Evolutionary conservation across 2,329 filamentous ascomycete genomes (phyloP).

Genomic region (Microdochium trichocladiopsis): DNA sequence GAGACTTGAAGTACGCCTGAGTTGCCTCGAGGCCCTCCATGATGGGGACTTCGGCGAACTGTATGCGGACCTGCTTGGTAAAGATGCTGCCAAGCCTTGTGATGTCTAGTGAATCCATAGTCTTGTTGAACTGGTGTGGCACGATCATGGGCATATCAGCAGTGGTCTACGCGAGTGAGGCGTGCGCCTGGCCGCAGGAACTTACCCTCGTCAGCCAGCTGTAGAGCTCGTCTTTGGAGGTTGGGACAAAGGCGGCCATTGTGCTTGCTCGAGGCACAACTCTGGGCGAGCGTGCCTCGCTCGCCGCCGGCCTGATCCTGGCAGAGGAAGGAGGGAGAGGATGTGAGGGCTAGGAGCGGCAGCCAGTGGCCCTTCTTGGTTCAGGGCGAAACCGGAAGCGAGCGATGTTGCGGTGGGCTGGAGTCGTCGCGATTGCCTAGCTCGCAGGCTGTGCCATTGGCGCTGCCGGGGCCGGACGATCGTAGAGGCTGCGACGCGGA

Average conservation of each 20-base stretch:
- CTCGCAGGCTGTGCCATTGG: neutral
- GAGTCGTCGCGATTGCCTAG: neutral
- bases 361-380: neutral
- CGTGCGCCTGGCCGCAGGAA: neutral
- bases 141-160: neutral
- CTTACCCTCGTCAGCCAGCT: neutral
- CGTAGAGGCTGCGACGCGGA: neutral
- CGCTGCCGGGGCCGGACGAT: neutral
- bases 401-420: neutral
- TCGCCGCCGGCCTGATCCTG: too few relatives aligned
- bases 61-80: slow-evolving; percentile 8
- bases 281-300: neutral
- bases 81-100: slow-evolving; percentile 8
- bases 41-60: slow-evolving; percentile 12
- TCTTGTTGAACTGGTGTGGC: slow-evolving; percentile 12
- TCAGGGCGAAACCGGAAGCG: neutral
- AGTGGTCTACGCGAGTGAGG: too few relatives aligned
- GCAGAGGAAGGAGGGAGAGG: too few relatives aligned
- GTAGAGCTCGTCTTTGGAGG: neutral
- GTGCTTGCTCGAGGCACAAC: neutral
- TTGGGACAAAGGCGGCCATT: neutral
- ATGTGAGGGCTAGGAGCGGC: too few relatives aligned
- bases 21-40: slow-evolving; percentile 9
- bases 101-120: slow-evolving; percentile 10
- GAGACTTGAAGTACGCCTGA: slow-evolving; percentile 5